Conservation (phyloP, 1,139 yeast genomes). For the Blastobotrys proliferans region DNA sequence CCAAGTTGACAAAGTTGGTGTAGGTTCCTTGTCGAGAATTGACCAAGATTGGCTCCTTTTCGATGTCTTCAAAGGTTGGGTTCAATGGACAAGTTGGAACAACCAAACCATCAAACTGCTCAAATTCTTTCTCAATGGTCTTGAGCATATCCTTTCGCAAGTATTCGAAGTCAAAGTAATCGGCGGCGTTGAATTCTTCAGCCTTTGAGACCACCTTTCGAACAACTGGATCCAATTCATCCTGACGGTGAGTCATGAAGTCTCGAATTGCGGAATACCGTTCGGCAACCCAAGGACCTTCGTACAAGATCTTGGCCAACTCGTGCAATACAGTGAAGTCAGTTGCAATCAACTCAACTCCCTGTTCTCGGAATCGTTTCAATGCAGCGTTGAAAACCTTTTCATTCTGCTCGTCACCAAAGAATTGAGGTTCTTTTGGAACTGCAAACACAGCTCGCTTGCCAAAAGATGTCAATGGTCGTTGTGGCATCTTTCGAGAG, state of each 20-base stretch:
- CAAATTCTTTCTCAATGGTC: constrained; percentile 52
- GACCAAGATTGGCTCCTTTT: constrained; percentile 70
- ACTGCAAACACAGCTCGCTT: constrained; percentile 65
- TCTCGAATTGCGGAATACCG: constrained; percentile 79
- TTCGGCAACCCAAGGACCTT: constrained; percentile 99
- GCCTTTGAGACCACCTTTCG: constrained; percentile 71
- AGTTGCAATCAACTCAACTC: constrained; percentile 56
- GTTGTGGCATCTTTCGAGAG: constrained; percentile 67
- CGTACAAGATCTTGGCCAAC: constrained; percentile 85
- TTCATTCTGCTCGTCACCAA: constrained; percentile 74
- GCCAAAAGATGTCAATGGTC: constrained; percentile 58
- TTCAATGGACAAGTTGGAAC: constrained; percentile 94
- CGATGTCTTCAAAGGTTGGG: constrained; percentile 71
- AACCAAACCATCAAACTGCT: constrained; percentile 65
- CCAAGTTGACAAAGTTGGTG: constrained; percentile 92
- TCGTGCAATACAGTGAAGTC: constrained; percentile 74
- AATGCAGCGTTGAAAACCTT: constrained; percentile 61
- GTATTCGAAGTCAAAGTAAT: constrained; percentile 79
- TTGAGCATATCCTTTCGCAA: constrained; percentile 73
- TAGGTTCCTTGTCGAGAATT: constrained; percentile 94
- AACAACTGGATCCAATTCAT: constrained; percentile 80
- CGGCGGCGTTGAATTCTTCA: constrained; percentile 71
- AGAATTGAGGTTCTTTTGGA: constrained; percentile 72
- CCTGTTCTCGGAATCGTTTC: constrained; percentile 47
- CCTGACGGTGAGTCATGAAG: constrained; percentile 65